phyloP scores from a whole-genome alignment of 768 basidiomycete genomes.

The Rhizopogon vesiculosus region DNA sequence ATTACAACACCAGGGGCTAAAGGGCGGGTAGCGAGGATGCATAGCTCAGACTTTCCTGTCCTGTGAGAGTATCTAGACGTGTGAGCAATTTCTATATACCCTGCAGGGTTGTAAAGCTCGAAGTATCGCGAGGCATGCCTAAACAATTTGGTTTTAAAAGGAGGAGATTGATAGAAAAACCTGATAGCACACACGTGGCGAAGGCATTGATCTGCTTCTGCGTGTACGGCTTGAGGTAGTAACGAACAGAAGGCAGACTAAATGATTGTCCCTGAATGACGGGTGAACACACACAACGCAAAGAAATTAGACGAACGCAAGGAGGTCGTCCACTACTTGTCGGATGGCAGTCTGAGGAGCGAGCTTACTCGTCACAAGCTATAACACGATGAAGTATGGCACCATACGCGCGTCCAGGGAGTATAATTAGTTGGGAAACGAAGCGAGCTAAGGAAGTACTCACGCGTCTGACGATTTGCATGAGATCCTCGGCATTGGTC shows the following conservation, averaged over 20 bases:
- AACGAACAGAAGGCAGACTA: slow-evolving; percentile 72
- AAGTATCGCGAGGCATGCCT: slow-evolving; percentile 89
- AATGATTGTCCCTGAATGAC: slow-evolving; percentile 12
- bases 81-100: slow-evolving; percentile 84
- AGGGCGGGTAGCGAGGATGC: slow-evolving; percentile 76
- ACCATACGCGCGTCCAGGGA: slow-evolving; percentile 18
- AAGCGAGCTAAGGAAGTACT: slow-evolving; percentile 24
- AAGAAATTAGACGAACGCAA: slow-evolving; percentile 51
- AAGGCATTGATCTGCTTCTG: slow-evolving; percentile 90
- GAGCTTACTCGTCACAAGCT: slow-evolving; percentile 60
- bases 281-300: slow-evolving; percentile 15
- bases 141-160: slow-evolving; percentile 19
- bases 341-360: slow-evolving; percentile 55
- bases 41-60: slow-evolving; percentile 86
- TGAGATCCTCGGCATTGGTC: slow-evolving; percentile 62
- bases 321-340: slow-evolving; percentile 73
- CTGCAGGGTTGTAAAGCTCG: slow-evolving; percentile 79
- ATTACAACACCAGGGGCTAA: slow-evolving; percentile 68
- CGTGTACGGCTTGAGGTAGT: slow-evolving; percentile 69
- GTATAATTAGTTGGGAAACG: slow-evolving; percentile 19
- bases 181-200: slow-evolving; percentile 67
- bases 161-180: slow-evolving; percentile 20
- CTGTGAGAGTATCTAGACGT: slow-evolving; percentile 83
- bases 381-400: slow-evolving; percentile 7
- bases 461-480: slow-evolving; percentile 76